phyloP scores from a whole-genome alignment of 2,329 filamentous ascomycete species.

The Colletotrichum limetticola region DNA sequence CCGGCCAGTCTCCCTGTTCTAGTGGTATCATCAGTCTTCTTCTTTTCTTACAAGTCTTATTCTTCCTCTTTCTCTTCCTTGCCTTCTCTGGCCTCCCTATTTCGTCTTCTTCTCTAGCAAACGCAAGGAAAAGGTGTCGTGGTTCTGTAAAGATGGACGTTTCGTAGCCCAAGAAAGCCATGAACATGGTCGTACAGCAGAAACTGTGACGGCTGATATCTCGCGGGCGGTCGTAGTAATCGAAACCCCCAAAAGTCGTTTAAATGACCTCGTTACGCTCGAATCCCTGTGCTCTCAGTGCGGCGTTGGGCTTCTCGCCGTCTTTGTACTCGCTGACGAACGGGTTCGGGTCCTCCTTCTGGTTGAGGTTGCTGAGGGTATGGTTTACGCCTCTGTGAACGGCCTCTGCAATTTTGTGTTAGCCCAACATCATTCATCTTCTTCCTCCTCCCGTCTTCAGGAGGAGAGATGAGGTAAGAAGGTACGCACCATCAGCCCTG shows the following conservation, averaged over 20 bases:
- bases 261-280: constrained; percentile 84
- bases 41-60: neutral
- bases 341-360: constrained; percentile 89
- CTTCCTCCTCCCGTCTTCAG: neutral
- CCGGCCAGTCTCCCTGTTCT: constrained; percentile 6
- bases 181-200: neutral
- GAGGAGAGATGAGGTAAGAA: neutral
- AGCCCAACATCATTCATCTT: neutral
- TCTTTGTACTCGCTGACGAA: constrained; percentile 88
- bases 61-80: neutral
- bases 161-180: neutral
- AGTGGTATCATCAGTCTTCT: constrained; percentile 30
- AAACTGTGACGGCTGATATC: neutral
- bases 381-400: constrained; percentile 96
- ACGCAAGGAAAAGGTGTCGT: neutral
- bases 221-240: neutral
- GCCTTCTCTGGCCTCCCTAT: neutral
- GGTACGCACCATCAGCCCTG: constrained; percentile 68
- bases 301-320: constrained; percentile 73
- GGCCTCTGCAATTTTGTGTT: constrained; percentile 66
- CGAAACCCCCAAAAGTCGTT: neutral
- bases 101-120: neutral
- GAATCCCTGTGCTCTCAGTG: constrained; percentile 77
- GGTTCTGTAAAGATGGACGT: neutral
- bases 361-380: constrained; percentile 88